Conservation (phyloP, 345 rosid species). For the Erucastrum elatum region DNA sequence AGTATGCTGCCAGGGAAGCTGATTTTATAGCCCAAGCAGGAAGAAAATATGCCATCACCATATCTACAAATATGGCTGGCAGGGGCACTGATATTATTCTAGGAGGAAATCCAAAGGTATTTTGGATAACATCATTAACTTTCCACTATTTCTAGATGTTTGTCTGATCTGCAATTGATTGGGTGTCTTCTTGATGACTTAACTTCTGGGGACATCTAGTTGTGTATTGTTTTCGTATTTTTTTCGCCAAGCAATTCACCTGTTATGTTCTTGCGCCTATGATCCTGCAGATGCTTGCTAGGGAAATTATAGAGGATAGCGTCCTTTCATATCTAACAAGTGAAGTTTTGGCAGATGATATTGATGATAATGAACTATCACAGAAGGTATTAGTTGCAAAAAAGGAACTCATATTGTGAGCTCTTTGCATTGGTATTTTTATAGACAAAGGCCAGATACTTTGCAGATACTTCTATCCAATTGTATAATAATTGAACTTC, state of each 20-base stretch:
- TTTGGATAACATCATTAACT: slow-evolving; percentile 3
- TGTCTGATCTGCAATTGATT: slow-evolving; percentile 8
- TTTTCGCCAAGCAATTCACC: background rate
- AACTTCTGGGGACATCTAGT: slow-evolving; percentile 11
- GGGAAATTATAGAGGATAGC: slow-evolving; percentile 80
- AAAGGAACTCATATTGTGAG: background rate
- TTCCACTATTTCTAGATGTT: background rate
- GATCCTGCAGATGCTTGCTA: slow-evolving; percentile 72
- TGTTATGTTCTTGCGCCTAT: slow-evolving; percentile 27
- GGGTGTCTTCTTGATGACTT: slow-evolving; percentile 10
- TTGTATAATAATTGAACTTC: slow-evolving; percentile 2
- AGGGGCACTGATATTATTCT: slow-evolving; percentile 96
- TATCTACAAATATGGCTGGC: slow-evolving; percentile 98
- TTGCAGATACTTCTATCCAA: slow-evolving; percentile 5
- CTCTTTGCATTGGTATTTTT: background rate
- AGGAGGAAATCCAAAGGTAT: slow-evolving; percentile 95
- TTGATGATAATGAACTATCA: slow-evolving; percentile 48
- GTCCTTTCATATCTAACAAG: slow-evolving; percentile 70
- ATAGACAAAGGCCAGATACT: slow-evolving; percentile 9
- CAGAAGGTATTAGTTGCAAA: slow-evolving; percentile 51
- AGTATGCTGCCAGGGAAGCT: slow-evolving; percentile 95
- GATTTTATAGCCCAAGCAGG: slow-evolving; percentile 96
- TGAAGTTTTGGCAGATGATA: slow-evolving; percentile 53
- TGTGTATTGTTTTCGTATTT: slow-evolving; percentile 4
- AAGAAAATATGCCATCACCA: slow-evolving; percentile 83